A percentile compares a stretch with the other conserved stretches of the same genome.
Evolutionary conservation across 2,329 filamentous ascomycete genomes (phyloP).

Genomic region (Colletotrichum neosansevieriae): DNA sequence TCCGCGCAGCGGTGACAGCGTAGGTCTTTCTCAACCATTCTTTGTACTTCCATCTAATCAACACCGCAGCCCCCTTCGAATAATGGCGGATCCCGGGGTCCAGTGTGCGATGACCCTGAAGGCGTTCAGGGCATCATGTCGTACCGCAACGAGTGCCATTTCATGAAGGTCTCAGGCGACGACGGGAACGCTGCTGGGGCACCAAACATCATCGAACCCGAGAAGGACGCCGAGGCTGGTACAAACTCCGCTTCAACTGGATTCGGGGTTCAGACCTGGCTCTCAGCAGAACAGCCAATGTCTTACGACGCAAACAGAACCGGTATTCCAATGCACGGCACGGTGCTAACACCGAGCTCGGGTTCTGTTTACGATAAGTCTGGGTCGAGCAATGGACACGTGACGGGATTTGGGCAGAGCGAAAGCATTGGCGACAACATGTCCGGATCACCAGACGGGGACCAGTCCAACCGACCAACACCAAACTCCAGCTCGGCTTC

Average conservation of each 20-base stretch:
- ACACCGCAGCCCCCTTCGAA: conserved; percentile 46
- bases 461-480: conserved; percentile 66
- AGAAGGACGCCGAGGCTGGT: conserved; percentile 46
- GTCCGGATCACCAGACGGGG: conserved; percentile 62
- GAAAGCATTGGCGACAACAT: conserved; percentile 59
- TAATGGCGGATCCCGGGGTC: conserved; percentile 39
- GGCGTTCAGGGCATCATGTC: conserved; percentile 54
- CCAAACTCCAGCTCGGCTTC: conserved; percentile 68
- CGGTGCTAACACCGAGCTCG: conserved; percentile 37
- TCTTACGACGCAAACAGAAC: conserved; percentile 42
- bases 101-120: conserved; percentile 50
- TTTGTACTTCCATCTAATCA: conserved; percentile 41
- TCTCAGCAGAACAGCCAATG: conserved; percentile 54
- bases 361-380: conserved; percentile 50
- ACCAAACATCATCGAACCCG: conserved; percentile 56
- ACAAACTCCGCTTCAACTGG: conserved; percentile 43
- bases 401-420: conserved; percentile 55
- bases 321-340: conserved; percentile 40
- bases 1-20: conserved; percentile 63
- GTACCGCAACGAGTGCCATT: conserved; percentile 59
- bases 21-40: conserved; percentile 51
- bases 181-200: conserved; percentile 54
- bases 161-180: conserved; percentile 55
- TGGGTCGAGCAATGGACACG: conserved; percentile 43
- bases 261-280: conserved; percentile 52